These are phyloP conservation scores for Ascomycota sp. DNA, from an alignment of 2,329 filamentous ascomycete genomes.

Conservation along the genomic window DNA sequence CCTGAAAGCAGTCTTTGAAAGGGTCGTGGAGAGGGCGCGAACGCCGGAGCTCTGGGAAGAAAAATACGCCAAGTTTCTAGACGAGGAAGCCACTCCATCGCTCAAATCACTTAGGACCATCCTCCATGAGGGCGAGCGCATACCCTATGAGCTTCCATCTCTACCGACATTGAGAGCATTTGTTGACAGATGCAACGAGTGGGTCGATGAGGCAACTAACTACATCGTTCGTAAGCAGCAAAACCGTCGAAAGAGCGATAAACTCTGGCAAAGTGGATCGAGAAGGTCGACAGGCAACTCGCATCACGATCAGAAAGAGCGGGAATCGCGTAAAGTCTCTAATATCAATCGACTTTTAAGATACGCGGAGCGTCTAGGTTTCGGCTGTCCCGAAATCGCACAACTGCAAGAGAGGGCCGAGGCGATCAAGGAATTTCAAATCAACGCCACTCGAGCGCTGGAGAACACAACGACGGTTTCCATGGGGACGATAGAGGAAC, in stretches of 20 bases:
- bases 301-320: constrained; percentile 52
- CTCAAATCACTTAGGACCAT: constrained; percentile 71
- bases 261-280: constrained; percentile 55
- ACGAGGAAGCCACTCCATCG: constrained; percentile 66
- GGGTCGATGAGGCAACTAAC: constrained; percentile 90
- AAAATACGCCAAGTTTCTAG: constrained; percentile 68
- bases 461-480: constrained; percentile 42
- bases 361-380: constrained; percentile 71
- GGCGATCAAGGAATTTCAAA: constrained; percentile 68
- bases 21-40: constrained; percentile 67
- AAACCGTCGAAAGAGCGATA: constrained; percentile 87
- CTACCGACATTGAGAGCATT: constrained; percentile 68
- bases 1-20: constrained; percentile 46
- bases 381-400: constrained; percentile 80
- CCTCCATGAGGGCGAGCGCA: constrained; percentile 85
- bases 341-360: constrained; percentile 72
- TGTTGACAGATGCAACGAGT: constrained; percentile 91
- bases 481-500: constrained; percentile 62
- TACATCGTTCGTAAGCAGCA: constrained; percentile 97
- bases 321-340: constrained; percentile 70
- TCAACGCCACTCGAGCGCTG: constrained; percentile 50
- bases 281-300: constrained; percentile 42
- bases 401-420: constrained; percentile 70
- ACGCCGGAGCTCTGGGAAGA: constrained; percentile 78
- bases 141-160: constrained; percentile 73